phyloP scores from a whole-genome alignment of 441 rosid species.

The Metrosideros polymorpha region DNA sequence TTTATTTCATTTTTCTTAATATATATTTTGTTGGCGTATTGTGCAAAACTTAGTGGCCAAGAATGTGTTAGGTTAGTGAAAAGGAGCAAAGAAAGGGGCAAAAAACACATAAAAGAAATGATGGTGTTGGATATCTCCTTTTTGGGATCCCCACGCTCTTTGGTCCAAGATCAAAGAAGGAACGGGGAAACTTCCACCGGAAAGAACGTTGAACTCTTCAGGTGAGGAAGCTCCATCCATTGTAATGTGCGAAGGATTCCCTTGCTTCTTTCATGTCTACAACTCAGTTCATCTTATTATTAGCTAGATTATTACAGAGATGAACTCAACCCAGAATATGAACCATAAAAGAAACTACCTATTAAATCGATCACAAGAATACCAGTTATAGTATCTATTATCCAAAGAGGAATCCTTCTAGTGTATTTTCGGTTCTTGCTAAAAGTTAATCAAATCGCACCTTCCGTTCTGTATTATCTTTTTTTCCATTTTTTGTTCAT shows the following conservation, averaged over 20 bases:
- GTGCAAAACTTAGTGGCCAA: background rate
- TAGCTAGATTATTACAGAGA: background rate
- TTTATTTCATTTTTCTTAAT: too few species aligned
- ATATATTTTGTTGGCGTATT: background rate
- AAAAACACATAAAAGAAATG: too few species aligned
- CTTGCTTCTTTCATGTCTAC: background rate
- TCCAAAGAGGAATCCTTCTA: background rate
- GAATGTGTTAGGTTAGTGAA: background rate
- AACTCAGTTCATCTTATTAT: background rate
- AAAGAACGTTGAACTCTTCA: too few species aligned
- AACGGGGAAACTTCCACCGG: too few species aligned
- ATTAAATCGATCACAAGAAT: slow-evolving; percentile 2
- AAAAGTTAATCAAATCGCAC: too few species aligned
- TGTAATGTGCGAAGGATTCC: too few species aligned
- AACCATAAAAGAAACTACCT: background rate
- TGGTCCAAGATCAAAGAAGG: too few species aligned
- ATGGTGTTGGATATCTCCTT: too few species aligned
- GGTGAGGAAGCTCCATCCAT: too few species aligned
- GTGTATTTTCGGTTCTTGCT: background rate
- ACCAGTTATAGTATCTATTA: background rate
- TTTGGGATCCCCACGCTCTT: too few species aligned
- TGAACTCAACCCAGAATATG: background rate
- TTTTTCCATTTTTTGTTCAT: background rate
- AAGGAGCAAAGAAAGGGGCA: background rate
- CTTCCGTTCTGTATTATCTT: too few species aligned